A percentile compares a stretch with the other conserved stretches of the same genome.
phyloP scores from a whole-genome alignment of 176 grass and related monocot species.

The Zea mays region Zm-B73-REFERENCE-NAM-5.0 NC_050096.1:35516001-35516500 shows the following conservation, averaged over 20 bases:
- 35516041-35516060: not conserved
- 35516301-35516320: constrained; percentile 30
- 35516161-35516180: not conserved
- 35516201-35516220: not conserved
- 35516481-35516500: too few relatives aligned
- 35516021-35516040: not conserved
- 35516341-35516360: not conserved
- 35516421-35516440: too few relatives aligned
- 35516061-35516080: not conserved
- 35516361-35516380: not conserved
- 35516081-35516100: constrained; percentile 26
- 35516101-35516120: not conserved
- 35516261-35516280: constrained; percentile 38
- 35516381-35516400: constrained; percentile 24
- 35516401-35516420: not conserved
- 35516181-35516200: not conserved
- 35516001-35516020: not conserved
- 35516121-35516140: not conserved
- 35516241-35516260: not conserved
- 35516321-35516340: not conserved
- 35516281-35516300: constrained; percentile 56
- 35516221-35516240: not conserved
- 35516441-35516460: not conserved
- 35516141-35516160: constrained; percentile 41
- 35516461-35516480: not conserved